These are phyloP conservation scores for Acanthamoeba castellanii DNA, from an alignment of 208 protist genomes.

Conservation along the genomic window DNA sequence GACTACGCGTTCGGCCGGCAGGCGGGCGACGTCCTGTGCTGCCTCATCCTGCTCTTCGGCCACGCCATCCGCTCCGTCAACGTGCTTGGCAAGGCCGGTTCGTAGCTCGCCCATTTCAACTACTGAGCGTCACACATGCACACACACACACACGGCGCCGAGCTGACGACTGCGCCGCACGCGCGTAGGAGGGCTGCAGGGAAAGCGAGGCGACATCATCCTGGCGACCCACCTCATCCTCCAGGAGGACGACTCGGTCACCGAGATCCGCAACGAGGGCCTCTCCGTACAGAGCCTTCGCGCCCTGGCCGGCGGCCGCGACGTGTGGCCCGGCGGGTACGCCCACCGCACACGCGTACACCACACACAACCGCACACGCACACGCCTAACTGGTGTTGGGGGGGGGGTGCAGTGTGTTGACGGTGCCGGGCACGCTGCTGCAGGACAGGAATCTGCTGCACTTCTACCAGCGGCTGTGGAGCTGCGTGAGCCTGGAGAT, in stretches of 20 bases:
- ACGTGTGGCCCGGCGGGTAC: slow-evolving; percentile 82
- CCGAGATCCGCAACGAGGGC: slow-evolving; percentile 92
- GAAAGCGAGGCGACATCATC: slow-evolving; percentile 93
- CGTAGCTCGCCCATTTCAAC: no score
- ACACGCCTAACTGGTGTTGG: slow-evolving; percentile 78
- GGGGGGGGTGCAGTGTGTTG: slow-evolving; percentile 86
- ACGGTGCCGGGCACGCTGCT: slow-evolving; percentile 93
- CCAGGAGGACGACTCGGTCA: slow-evolving; percentile 91
- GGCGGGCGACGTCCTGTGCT: slow-evolving; percentile 91
- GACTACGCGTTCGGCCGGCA: slow-evolving; percentile 94
- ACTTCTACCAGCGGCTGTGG: slow-evolving; percentile 92
- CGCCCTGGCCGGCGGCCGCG: slow-evolving; percentile 90
- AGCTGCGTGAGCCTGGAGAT: slow-evolving; percentile 93
- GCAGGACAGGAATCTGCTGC: slow-evolving; percentile 91
- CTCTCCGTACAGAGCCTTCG: slow-evolving; percentile 83
- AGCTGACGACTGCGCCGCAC: no score
- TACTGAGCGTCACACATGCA: no score
- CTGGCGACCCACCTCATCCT: slow-evolving; percentile 92
- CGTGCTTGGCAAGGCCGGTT: slow-evolving; percentile 93
- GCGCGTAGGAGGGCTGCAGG: slow-evolving; percentile 84
- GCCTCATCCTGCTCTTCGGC: slow-evolving; percentile 92
- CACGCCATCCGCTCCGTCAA: slow-evolving; percentile 91
- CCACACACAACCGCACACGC: neutral
- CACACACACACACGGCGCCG: no score
- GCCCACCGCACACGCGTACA: neutral